phyloP scores from a whole-genome alignment of 139 green algal genomes.

The Haematococcus sp. region DNA sequence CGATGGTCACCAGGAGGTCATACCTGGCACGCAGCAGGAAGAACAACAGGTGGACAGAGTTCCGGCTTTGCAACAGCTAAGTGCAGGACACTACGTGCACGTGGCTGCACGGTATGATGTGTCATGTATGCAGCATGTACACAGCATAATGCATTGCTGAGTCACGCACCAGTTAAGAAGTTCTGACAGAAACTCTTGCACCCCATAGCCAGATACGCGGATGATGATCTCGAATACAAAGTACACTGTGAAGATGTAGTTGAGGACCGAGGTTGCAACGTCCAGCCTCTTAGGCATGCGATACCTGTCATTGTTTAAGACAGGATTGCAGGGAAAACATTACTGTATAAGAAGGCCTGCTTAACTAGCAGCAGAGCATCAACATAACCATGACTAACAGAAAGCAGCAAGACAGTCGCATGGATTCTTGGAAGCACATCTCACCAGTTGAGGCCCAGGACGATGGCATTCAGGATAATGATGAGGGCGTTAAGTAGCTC shows the following conservation, averaged over 20 bases:
- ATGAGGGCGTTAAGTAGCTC: slow-evolving; percentile 3
- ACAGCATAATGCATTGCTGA: slow-evolving; percentile 30
- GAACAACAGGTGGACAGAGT: neutral
- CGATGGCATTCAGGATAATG: slow-evolving; percentile 12
- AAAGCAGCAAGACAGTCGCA: too few relatives aligned
- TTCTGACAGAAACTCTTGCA: slow-evolving; percentile 41
- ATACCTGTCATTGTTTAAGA: slow-evolving; percentile 21
- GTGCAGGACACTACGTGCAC: neutral
- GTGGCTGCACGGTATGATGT: neutral
- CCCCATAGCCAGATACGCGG: slow-evolving; percentile 54
- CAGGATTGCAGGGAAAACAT: too few relatives aligned
- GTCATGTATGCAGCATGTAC: neutral
- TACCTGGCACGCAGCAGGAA: neutral
- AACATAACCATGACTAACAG: too few relatives aligned
- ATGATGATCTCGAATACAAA: slow-evolving; percentile 57
- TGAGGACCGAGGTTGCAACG: slow-evolving; percentile 31
- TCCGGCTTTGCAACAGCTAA: neutral
- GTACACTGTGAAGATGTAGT: slow-evolving; percentile 51
- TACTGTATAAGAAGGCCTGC: too few relatives aligned
- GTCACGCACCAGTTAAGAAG: slow-evolving; percentile 40
- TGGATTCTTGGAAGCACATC: too few relatives aligned
- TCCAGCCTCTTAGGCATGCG: slow-evolving; percentile 35
- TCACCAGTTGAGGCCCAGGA: slow-evolving; percentile 11
- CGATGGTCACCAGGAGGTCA: slow-evolving; percentile 1
- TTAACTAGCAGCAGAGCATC: too few relatives aligned